Conservation (phyloP, 2,329 filamentous ascomycete genomes). For the Alternaria novae-zelandiae region DNA sequence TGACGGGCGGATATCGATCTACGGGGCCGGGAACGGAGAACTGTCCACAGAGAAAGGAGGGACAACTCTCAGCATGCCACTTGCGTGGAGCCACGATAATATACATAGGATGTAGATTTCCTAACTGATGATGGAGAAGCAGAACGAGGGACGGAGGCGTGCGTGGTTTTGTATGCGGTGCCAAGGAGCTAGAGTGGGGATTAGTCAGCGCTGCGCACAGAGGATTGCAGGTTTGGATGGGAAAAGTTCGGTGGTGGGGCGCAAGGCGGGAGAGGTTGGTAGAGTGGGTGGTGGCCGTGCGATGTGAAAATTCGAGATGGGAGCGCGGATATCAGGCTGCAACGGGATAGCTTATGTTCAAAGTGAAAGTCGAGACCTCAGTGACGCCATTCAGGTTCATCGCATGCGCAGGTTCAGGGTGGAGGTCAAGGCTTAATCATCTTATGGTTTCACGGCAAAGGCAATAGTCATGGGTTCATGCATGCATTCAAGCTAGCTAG, state of each 20-base stretch:
- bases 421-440: not conserved
- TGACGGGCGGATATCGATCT: slow-evolving; percentile 46
- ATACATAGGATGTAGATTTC: slow-evolving; percentile 39
- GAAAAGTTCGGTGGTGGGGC: slow-evolving; percentile 6
- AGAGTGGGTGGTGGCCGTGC: not conserved
- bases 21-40: slow-evolving; percentile 54
- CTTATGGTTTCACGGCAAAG: not conserved
- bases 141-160: slow-evolving; percentile 29
- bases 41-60: slow-evolving; percentile 43
- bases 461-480: slow-evolving; percentile 29
- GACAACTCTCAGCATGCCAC: slow-evolving; percentile 53
- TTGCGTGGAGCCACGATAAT: slow-evolving; percentile 49
- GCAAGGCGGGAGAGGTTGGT: not conserved
- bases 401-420: not conserved
- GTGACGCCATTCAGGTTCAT: not conserved
- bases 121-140: slow-evolving; percentile 46
- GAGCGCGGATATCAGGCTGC: not conserved
- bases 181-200: not conserved
- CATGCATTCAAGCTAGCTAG: slow-evolving; percentile 44
- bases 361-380: not conserved
- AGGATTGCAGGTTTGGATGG: not conserved
- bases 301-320: not conserved
- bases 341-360: not conserved
- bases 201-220: slow-evolving; percentile 11
- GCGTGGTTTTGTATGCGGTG: slow-evolving; percentile 26